Evolutionary conservation across 768 basidiomycete species (phyloP), one percentile per base, ranked within the genome.

Genomic region (Fomitopsis pulvina): DNA sequence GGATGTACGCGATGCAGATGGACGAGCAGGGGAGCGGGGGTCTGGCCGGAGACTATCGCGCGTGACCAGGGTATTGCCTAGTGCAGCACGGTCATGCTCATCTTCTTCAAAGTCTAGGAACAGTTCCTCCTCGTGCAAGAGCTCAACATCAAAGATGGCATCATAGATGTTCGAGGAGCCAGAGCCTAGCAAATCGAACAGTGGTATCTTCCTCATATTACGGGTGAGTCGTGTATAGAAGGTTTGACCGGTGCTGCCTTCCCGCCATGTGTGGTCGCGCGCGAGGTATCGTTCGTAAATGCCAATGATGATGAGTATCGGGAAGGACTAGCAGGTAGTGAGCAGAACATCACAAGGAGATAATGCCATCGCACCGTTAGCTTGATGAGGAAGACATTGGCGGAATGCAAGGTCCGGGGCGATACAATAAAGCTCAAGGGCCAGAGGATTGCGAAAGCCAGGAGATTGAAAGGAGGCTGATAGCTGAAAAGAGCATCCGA

Each of bases 401-500:
- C 69, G 1, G 83, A 76, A 60, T 96, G 93, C n/a, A 95, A 68
- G 9, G 79, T 74, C 30, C 89, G 78, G 2, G 92, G 89, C 2
- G 83, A 75, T 14, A 92, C 67, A 34, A 89, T 59, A 66, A 77
- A 93, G 55, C 83, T 85, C 22, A 84, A 73, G 11, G 92, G 90
- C 62, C 88, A 85, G 43, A 95, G 75, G 50, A 95, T 71, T 25
- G 81, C 50, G 63, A 92, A 83, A 1, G 93, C 93, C 18, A 88
- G 68, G 18, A 91, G 69, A 59, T 90, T 92, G 76, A 92, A 91
- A 1, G 92, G 92, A 1, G 89, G 90, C 56, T 92, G 88, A 59
- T 96, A 95, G 41, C 86, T 91, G 70, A 94, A 91, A 16, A 96
- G 71, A 1, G 88, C 88, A 62, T 94, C 91, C 2, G 85, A 83